Evolutionary conservation across 2,329 filamentous ascomycete genomes (phyloP), one percentile per base, ranked within the genome.

Genomic region (Aspergillus felis): DNA sequence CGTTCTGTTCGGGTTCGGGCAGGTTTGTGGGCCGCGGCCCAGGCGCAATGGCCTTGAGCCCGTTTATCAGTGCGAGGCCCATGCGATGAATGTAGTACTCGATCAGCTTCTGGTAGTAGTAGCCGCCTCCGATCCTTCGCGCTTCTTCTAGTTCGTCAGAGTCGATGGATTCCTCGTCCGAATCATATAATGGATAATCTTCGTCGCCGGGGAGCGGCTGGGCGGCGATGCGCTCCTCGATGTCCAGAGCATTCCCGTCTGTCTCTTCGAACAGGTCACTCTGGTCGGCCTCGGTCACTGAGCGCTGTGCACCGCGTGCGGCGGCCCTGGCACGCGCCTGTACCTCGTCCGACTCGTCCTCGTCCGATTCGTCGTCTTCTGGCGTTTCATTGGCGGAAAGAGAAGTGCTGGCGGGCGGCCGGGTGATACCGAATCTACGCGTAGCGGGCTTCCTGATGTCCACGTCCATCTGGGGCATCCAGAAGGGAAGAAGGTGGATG

Each of bases 391-490:
- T 92, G 0, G 90, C 92, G 24, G 86, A 87, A 55, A 89, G 86
- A 41, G 87, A 90, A 35, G 87, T 86, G 54, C 89, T 91, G 22
- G 90, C 84, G 6, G 85, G 86, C 0, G 89, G 87, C 35, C 93
- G 84, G 68, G 90, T 88, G 66, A 99, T 97, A 55, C 94, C 94
- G 71, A 97, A 97, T 65, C 89, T 86, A 68, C 94, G 91, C 3
- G 86, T 91, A 29, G 87, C 84, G 1, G 94, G 92, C 76, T 99
- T 99, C 64, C 92, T 90, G 67, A 99, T 99, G 70, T 99, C 94
- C 25, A 95, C 87, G 64, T 96, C 88, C 94, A 99, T 99, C 76
- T 99, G 94, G 1, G 94, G 94, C 81, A 93, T 90, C 94, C 94
- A 99, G 80, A 91, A 99, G 0, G 94, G 94, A 5, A 99, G 81